A percentile compares a stretch with the other conserved stretches of the same genome.
These are phyloP conservation scores for Aquilaria yunnanensis DNA, from an alignment of 345 rosid species.

Conservation along the genomic window DNA sequence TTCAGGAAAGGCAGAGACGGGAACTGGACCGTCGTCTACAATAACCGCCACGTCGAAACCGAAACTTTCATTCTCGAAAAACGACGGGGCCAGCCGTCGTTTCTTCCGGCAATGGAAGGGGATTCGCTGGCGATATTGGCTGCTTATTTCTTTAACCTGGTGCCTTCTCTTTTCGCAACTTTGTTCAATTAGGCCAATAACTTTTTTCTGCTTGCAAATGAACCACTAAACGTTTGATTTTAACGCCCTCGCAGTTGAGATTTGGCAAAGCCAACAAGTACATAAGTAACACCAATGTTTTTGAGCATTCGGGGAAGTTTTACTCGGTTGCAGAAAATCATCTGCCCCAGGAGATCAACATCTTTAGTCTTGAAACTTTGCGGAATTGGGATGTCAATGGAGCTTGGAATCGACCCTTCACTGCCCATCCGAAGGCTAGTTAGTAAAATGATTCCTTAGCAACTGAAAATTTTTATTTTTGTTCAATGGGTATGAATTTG, in stretches of 20 bases:
- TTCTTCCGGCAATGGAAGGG: conserved; percentile 45
- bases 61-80: conserved; percentile 41
- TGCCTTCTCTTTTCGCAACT: not conserved
- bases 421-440: conserved; percentile 38
- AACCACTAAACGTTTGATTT: no score
- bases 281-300: conserved; percentile 25
- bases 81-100: conserved; percentile 27
- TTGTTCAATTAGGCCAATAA: no score
- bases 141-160: conserved; percentile 34
- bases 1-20: conserved; percentile 23
- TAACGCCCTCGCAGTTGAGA: conserved; percentile 15
- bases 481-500: not conserved
- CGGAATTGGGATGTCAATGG: conserved; percentile 34
- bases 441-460: not conserved
- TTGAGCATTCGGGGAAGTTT: conserved; percentile 31
- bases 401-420: conserved; percentile 35
- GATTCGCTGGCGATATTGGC: conserved; percentile 29
- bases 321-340: conserved; percentile 29
- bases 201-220: no score
- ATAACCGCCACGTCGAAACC: conserved; percentile 36
- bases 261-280: conserved; percentile 27
- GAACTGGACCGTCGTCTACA: conserved; percentile 36
- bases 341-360: conserved; percentile 33
- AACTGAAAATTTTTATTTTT: not conserved
- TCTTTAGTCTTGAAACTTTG: conserved; percentile 19